Base-by-base conservation (phyloP, 2,329 filamentous ascomycete species). In the Chaetomium globosum region DNA sequence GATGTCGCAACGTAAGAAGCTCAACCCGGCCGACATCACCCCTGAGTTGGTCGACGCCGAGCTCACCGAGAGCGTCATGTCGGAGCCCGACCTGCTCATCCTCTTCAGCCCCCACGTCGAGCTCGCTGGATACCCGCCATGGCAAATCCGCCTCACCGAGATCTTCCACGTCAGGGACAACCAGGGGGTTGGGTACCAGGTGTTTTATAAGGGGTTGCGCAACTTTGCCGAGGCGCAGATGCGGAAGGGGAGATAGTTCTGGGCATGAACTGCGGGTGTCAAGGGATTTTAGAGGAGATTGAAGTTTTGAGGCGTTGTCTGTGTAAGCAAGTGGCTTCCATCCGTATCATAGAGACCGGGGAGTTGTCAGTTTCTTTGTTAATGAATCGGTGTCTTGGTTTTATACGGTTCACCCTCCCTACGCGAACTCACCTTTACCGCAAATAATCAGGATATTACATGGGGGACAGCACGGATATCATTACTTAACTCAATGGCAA, bases 81-180 rank as follows among this genome's bases (percentile, higher is more conserved):
- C 86, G 10, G 94, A 99, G 78, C 95, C 95, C 2, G 93, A 98
- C 75, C 81, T 99, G 16, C 80, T 99, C 65, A 85, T 99, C 62
- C 80, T 97, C 9, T 99, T 99, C 76, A 88, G 90, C 1, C 91
- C 93, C 4, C 87, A 88, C 58, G 87, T 98, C 61, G 89, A 93
- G 75, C 79, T 99, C 53, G 89, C 92, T 61, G 93, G 95, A 10
- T 99, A 98, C 75, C 95, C 95, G 10, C 95, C 95, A 0, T 99
- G 95, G 95, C 95, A 97, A 78, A 85, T 98, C 67, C 86, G 95
- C 52, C 80, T 99, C 74, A 97, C 93, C 0, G 95, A 99, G 81
- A 97, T 99, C 65, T 97, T 93, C 76, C 86, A 88, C 72, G 80
- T 91, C 13, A 84, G 85, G 64, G 90, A 93, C 74, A 92, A 92